Conservation (phyloP, 2,329 filamentous ascomycete species). For the Pseudogymnoascus sp. region DNA sequence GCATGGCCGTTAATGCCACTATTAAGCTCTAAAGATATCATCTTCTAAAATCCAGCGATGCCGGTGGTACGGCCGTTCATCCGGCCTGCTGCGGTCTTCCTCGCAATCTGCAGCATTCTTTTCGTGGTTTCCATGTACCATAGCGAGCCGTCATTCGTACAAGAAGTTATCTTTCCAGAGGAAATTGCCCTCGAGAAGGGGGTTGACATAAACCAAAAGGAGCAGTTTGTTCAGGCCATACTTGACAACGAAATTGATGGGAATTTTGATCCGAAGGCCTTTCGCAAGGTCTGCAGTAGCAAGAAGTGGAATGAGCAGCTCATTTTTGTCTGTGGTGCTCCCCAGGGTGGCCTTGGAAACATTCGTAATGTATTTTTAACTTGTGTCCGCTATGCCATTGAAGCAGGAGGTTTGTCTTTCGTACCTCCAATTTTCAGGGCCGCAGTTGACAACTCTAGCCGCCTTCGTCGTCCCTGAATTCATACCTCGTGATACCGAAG, state of each 20-base stretch:
- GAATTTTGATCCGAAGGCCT: slow-evolving; percentile 16
- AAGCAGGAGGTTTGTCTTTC: slow-evolving; percentile 36
- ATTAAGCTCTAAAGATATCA: background rate
- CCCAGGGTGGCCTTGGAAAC: slow-evolving; percentile 36
- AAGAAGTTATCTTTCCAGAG: background rate
- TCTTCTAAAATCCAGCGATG: background rate
- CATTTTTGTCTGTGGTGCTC: slow-evolving; percentile 37
- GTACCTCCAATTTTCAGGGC: slow-evolving; percentile 13
- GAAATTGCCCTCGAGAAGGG: background rate
- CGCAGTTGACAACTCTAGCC: background rate
- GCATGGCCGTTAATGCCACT: background rate
- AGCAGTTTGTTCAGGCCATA: slow-evolving; percentile 16
- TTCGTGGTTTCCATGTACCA: background rate
- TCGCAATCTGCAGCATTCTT: background rate
- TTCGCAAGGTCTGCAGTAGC: slow-evolving; percentile 28
- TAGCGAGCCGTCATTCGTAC: background rate
- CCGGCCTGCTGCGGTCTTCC: background rate
- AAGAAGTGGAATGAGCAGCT: slow-evolving; percentile 36
- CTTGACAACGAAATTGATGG: slow-evolving; percentile 19
- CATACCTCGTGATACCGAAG: slow-evolving; percentile 11
- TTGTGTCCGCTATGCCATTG: slow-evolving; percentile 40
- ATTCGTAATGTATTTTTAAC: slow-evolving; percentile 38
- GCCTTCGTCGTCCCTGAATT: slow-evolving; percentile 31
- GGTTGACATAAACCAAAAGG: background rate
- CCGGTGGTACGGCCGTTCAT: background rate